Percentiles rank a stretch among this genome's conserved stretches.
Evolutionary conservation across 257 asterid species (phyloP).

Genomic region (Solanum bulbocastanum): DNA sequence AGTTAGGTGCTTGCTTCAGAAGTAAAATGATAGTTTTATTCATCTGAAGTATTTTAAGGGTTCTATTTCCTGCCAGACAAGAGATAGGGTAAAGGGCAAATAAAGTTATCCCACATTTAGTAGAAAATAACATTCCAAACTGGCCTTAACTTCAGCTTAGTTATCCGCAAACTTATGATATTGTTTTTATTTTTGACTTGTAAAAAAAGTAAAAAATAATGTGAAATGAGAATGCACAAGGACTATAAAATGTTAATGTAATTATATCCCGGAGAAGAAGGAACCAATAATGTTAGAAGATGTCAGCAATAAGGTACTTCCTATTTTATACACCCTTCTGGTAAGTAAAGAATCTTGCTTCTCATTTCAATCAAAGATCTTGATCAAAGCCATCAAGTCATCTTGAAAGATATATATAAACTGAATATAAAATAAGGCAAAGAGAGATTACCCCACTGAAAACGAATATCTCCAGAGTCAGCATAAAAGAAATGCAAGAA

Average conservation of each 20-base stretch:
- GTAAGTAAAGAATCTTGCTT: neutral
- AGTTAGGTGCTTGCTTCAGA: neutral
- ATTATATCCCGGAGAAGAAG: neutral
- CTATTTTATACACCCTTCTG: neutral
- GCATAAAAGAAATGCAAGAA: conserved; percentile 29
- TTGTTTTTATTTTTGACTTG: neutral
- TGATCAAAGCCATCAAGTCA: neutral
- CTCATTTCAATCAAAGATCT: neutral
- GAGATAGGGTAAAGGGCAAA: neutral
- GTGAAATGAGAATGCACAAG: neutral
- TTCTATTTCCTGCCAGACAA: neutral
- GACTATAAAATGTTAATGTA: neutral
- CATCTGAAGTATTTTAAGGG: neutral
- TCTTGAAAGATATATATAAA: neutral
- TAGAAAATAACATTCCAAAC: neutral
- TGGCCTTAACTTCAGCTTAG: neutral
- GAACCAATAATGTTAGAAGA: neutral
- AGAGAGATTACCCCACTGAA: conserved; percentile 78
- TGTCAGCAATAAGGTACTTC: neutral
- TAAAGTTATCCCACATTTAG: neutral
- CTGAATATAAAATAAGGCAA: conserved; percentile 5
- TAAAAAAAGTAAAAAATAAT: neutral
- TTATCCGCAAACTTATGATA: neutral
- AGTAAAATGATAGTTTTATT: neutral
- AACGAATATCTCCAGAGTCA: conserved; percentile 26